These are phyloP conservation scores for Cystoderma amianthinum DNA, from an alignment of 768 basidiomycete species.

Conservation along the genomic window DNA sequence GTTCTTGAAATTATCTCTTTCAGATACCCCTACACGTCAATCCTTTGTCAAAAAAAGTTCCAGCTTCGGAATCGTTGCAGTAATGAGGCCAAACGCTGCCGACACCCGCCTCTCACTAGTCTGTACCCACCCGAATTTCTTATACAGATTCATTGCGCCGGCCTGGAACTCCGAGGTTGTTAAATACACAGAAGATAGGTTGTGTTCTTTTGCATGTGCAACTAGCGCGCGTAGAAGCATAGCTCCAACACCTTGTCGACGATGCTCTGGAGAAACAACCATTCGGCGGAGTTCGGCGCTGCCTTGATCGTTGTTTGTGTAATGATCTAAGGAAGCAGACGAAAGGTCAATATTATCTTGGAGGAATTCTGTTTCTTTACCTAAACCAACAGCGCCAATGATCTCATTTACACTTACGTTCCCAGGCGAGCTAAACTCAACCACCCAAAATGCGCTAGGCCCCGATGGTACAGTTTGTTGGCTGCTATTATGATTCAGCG, in stretches of 20 bases:
- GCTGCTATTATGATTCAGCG: not conserved
- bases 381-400: not conserved
- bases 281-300: slow-evolving; percentile 14
- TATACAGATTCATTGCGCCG: slow-evolving; percentile 6
- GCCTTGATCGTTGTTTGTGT: slow-evolving; percentile 4
- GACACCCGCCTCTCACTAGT: not conserved
- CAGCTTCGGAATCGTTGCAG: not conserved
- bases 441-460: slow-evolving; percentile 12
- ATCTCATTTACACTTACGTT: slow-evolving; percentile 9
- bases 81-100: not conserved
- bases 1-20: too few species aligned
- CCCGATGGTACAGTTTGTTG: not conserved
- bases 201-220: slow-evolving; percentile 8
- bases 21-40: too few species aligned
- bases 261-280: slow-evolving; percentile 12
- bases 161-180: slow-evolving; percentile 2
- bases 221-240: slow-evolving; percentile 7
- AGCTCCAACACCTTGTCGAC: slow-evolving; percentile 11
- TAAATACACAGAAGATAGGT: slow-evolving; percentile 2
- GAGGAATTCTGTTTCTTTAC: not conserved
- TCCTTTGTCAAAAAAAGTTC: not conserved
- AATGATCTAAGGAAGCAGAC: slow-evolving; percentile 8
- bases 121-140: slow-evolving; percentile 6
- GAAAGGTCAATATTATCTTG: too few species aligned
- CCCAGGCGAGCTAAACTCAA: slow-evolving; percentile 9